phyloP scores from a whole-genome alignment of 306 rosid species.

The Rosa multiflora region DNA sequence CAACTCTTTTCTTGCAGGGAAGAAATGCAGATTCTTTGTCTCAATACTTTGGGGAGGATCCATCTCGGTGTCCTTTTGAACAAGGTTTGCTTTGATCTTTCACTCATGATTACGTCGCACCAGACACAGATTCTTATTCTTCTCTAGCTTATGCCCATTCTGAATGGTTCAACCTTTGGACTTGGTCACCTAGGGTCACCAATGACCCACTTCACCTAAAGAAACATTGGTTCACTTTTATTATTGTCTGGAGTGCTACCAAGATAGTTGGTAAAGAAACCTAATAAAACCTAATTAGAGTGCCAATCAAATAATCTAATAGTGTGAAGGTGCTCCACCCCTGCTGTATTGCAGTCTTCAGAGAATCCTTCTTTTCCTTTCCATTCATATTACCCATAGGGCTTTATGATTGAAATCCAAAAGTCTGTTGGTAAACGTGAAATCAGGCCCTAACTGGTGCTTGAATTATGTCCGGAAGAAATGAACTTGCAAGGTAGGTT shows the following conservation, averaged over 20 bases:
- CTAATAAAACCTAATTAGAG: neutral
- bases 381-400: neutral
- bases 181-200: neutral
- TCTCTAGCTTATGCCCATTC: neutral
- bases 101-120: neutral
- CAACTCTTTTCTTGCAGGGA: conserved; percentile 58
- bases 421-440: neutral
- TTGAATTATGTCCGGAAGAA: neutral
- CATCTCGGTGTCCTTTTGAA: conserved; percentile 96
- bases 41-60: conserved; percentile 98
- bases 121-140: neutral
- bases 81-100: conserved; percentile 66
- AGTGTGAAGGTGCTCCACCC: neutral
- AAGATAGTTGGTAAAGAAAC: neutral
- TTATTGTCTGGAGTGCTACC: neutral
- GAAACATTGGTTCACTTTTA: neutral
- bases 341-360: neutral
- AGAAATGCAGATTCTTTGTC: conserved; percentile 96
- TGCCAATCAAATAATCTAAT: neutral
- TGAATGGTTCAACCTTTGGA: neutral
- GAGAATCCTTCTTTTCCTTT: neutral
- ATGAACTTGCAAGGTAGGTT: neutral
- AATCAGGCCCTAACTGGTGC: neutral
- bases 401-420: neutral
- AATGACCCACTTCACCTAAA: neutral